phyloP scores from a whole-genome alignment of 2,329 filamentous ascomycete genomes.

The Thermomyces lanuginosus region DNA sequence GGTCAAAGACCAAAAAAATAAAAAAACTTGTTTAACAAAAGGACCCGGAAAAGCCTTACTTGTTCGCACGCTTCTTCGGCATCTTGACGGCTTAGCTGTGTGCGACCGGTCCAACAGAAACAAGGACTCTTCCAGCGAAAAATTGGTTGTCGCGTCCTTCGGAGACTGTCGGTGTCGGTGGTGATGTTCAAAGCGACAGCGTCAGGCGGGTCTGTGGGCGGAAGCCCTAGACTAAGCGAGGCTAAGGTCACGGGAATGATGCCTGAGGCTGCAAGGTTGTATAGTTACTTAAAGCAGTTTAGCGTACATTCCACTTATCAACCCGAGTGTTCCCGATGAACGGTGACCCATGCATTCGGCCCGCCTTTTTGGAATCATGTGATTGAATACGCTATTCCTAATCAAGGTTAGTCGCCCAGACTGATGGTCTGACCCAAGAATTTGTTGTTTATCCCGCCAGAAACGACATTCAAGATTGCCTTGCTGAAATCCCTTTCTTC shows the following conservation, averaged over 20 bases:
- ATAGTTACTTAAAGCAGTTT: no score
- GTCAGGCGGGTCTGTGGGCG: constrained; percentile 20
- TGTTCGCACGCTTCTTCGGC: constrained; percentile 63
- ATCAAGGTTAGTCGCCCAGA: no score
- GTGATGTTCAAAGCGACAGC: constrained; percentile 24
- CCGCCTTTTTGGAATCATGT: constrained; percentile 1
- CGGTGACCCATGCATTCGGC: constrained; percentile 1
- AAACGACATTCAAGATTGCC: no score
- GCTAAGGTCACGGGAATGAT: constrained; percentile 12
- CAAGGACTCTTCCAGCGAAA: constrained; percentile 8
- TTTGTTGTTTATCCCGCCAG: constrained; percentile 8
- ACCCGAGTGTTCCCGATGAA: no score
- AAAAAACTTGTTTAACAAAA: no score
- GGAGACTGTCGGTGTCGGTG: constrained; percentile 26
- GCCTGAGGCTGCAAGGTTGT: constrained; percentile 9
- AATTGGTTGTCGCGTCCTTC: constrained; percentile 12
- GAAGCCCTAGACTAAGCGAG: constrained; percentile 28
- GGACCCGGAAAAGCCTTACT: constrained; percentile 34
- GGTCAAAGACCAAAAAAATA: no score
- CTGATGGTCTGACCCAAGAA: no score
- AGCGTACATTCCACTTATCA: no score
- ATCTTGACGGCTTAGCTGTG: constrained; percentile 41
- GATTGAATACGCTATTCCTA: not conserved
- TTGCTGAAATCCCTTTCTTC: no score
- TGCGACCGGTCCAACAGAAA: constrained; percentile 18